Conservation (phyloP, 2,329 filamentous ascomycete genomes). For the Neodidymelliopsis sp. region DNA sequence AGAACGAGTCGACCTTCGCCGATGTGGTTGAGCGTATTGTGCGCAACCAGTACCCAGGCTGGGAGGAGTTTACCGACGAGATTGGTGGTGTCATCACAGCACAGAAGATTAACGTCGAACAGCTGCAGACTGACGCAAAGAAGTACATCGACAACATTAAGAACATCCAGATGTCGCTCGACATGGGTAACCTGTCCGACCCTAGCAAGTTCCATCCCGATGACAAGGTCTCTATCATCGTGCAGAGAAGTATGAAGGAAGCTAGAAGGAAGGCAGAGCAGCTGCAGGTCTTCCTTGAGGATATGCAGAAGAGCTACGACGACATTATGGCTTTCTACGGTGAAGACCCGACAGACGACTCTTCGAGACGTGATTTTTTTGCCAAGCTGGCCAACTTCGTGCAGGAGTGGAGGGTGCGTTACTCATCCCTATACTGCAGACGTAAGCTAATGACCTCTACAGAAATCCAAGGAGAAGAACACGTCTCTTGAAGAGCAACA, state of each 20-base stretch:
- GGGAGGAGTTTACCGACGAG: constrained; percentile 87
- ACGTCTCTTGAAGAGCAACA: constrained; percentile 79
- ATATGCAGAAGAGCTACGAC: constrained; percentile 89
- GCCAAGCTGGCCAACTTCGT: constrained; percentile 90
- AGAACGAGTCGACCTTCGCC: constrained; percentile 95
- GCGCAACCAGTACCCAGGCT: constrained; percentile 93
- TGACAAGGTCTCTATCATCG: constrained; percentile 90
- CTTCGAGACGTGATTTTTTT: constrained; percentile 94
- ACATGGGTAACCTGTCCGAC: constrained; percentile 92
- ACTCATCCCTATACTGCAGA: not conserved
- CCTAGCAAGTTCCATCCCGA: constrained; percentile 98
- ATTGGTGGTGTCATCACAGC: constrained; percentile 78
- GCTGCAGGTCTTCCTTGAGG: constrained; percentile 90
- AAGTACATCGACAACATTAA: constrained; percentile 94
- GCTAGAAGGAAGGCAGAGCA: constrained; percentile 95
- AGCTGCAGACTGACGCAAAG: constrained; percentile 84
- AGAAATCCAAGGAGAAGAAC: constrained; percentile 94
- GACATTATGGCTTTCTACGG: constrained; percentile 98
- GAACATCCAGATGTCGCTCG: constrained; percentile 90
- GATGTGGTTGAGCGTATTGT: constrained; percentile 97
- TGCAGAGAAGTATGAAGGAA: constrained; percentile 95
- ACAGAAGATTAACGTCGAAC: constrained; percentile 95
- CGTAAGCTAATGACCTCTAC: constrained; percentile 17
- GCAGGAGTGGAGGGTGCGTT: constrained; percentile 82
- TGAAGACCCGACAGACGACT: constrained; percentile 90